Conservation (phyloP, 176 grass and related monocot species). For the Saccharum officinarum region DNA sequence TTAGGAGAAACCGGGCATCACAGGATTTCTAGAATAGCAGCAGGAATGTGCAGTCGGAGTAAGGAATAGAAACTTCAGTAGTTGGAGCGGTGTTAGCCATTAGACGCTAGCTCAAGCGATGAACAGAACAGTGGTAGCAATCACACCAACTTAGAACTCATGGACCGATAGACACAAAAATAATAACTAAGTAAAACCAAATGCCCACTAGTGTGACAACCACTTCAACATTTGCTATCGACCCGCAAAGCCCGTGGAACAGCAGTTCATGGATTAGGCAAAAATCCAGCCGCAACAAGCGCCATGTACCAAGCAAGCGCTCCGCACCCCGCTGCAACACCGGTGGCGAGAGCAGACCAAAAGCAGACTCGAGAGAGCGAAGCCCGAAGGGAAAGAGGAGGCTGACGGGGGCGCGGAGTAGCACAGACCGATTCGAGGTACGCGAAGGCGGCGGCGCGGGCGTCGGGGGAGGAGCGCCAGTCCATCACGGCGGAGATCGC, state of each 20-base stretch:
- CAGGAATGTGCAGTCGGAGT: not conserved
- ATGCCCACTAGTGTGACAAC: not conserved
- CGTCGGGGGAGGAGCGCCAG: constrained; percentile 78
- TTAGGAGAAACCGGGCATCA: constrained; percentile 16
- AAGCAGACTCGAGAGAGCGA: not conserved
- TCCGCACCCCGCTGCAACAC: not conserved
- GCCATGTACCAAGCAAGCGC: not conserved
- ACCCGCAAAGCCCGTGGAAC: not conserved
- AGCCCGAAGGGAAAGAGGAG: not conserved
- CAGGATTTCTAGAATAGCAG: not conserved
- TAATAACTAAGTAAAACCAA: not conserved
- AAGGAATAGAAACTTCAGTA: not conserved
- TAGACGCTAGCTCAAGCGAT: not conserved
- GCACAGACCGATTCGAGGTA: constrained; percentile 87
- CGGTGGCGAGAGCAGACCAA: not conserved
- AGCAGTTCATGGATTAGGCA: not conserved
- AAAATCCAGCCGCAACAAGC: not conserved
- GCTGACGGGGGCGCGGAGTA: not conserved
- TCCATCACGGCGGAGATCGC: constrained; percentile 88
- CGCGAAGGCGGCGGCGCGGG: constrained; percentile 70
- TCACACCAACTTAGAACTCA: not conserved
- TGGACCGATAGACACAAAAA: not conserved
- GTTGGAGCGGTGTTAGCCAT: not conserved
- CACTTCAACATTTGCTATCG: not conserved
- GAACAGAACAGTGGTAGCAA: not conserved